Percentiles rank a stretch among this genome's conserved stretches.
Evolutionary conservation across 352 stramenopile genomes (phyloP).

Genomic region (Pythium aristosporum): DNA sequence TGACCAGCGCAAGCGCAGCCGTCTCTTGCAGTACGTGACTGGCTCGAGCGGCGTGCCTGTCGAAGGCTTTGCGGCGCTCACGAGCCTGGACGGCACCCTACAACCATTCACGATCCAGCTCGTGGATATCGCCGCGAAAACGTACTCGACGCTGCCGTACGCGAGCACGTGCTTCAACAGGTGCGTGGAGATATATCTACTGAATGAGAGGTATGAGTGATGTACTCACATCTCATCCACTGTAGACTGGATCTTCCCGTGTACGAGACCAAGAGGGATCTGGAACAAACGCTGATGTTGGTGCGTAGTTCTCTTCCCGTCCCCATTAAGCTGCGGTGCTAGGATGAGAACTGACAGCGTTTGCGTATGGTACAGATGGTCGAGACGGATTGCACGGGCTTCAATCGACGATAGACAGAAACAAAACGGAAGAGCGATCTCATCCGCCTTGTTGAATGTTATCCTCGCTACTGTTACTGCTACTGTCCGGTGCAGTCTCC

Average conservation of each 20-base stretch:
- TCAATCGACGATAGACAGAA: slow-evolving; percentile 58
- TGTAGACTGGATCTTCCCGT: slow-evolving; percentile 72
- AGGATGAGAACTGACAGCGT: not conserved
- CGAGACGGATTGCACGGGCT: slow-evolving; percentile 73
- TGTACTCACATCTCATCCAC: not conserved
- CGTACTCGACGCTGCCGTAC: slow-evolving; percentile 64
- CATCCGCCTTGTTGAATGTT: not conserved
- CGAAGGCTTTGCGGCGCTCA: slow-evolving; percentile 79
- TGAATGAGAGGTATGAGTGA: too few relatives aligned
- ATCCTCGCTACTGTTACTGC: slow-evolving; percentile 6
- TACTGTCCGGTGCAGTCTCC: slow-evolving; percentile 7
- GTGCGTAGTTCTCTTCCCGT: slow-evolving; percentile 36
- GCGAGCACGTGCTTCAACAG: slow-evolving; percentile 85
- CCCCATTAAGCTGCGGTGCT: not conserved
- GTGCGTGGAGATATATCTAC: slow-evolving; percentile 19
- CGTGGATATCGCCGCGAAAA: slow-evolving; percentile 36
- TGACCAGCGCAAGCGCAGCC: slow-evolving; percentile 54
- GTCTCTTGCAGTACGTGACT: slow-evolving; percentile 83
- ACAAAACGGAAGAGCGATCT: slow-evolving; percentile 13
- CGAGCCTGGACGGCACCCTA: slow-evolving; percentile 71
- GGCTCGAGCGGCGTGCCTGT: slow-evolving; percentile 79
- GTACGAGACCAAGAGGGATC: slow-evolving; percentile 83
- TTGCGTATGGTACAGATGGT: slow-evolving; percentile 39
- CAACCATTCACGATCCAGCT: slow-evolving; percentile 78
- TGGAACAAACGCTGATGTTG: slow-evolving; percentile 93